These are phyloP conservation scores for Metschnikowia reukaufii DNA, from an alignment of 805 yeast species.

Conservation along the genomic window DNA sequence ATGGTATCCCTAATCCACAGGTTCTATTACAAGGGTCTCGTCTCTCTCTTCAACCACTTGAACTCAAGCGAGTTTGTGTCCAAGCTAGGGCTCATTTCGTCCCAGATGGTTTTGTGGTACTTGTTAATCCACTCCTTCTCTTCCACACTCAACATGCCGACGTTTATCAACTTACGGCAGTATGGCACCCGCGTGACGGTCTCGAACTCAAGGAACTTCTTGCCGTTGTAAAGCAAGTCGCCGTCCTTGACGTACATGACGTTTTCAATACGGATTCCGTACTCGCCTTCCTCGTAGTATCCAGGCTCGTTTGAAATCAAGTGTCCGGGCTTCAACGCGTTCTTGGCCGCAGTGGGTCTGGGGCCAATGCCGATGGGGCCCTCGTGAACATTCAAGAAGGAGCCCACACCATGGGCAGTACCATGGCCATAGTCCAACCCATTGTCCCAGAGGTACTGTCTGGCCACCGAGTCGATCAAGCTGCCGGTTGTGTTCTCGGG, in stretches of 20 bases:
- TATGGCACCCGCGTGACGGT: constrained; percentile 86
- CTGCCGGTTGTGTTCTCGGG: constrained; percentile 57
- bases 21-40: constrained; percentile 24
- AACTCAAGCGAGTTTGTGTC: constrained; percentile 38
- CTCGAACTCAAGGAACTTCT: constrained; percentile 66
- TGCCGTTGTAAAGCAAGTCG: constrained; percentile 50
- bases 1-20: not conserved
- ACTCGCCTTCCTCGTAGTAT: constrained; percentile 56
- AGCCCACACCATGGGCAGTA: constrained; percentile 66
- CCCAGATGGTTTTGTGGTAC: constrained; percentile 62
- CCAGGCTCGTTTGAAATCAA: constrained; percentile 64
- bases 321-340: constrained; percentile 51
- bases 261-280: constrained; percentile 56
- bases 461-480: constrained; percentile 55
- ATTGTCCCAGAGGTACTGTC: constrained; percentile 56
- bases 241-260: constrained; percentile 49
- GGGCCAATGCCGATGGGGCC: constrained; percentile 65
- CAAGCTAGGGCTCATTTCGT: constrained; percentile 43
- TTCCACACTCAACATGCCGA: constrained; percentile 49
- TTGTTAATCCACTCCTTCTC: constrained; percentile 70
- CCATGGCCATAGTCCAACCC: constrained; percentile 65
- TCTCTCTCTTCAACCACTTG: constrained; percentile 53
- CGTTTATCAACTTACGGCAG: constrained; percentile 72
- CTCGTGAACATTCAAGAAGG: constrained; percentile 61
- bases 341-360: constrained; percentile 47